Evolutionary conservation across 495 filamentous ascomycete genomes (phyloP).

Genomic region (Aspergillus indologenus): DNA sequence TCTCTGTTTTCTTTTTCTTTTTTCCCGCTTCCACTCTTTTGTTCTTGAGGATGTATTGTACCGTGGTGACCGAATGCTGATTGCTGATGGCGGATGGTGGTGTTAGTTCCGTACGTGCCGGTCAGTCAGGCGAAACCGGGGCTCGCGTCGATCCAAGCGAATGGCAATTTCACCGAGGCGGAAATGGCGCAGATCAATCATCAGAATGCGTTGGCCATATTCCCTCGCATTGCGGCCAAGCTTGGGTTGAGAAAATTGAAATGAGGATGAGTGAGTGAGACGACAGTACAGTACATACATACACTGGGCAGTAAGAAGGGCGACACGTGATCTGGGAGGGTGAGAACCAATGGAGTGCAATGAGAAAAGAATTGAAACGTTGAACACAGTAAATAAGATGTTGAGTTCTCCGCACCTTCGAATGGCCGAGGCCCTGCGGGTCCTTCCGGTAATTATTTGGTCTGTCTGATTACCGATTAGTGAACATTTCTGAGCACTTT

Average conservation of each 20-base stretch:
- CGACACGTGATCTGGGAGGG: too few relatives aligned
- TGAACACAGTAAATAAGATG: not conserved
- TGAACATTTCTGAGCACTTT: not conserved
- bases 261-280: not conserved
- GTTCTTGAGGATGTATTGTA: not conserved
- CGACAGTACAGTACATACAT: too few relatives aligned
- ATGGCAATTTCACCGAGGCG: constrained; percentile 17
- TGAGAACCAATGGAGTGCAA: not conserved
- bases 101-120: constrained; percentile 20
- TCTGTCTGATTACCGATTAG: not conserved
- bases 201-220: constrained; percentile 21
- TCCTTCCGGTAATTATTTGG: too few relatives aligned
- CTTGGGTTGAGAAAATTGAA: not conserved
- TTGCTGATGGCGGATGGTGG: too few relatives aligned
- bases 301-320: too few relatives aligned
- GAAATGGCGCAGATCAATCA: constrained; percentile 17
- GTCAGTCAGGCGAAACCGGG: constrained; percentile 10
- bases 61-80: too few relatives aligned
- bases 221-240: constrained; percentile 13
- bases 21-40: too few relatives aligned
- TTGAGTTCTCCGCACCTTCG: not conserved
- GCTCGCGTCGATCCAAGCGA: constrained; percentile 10
- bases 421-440: not conserved
- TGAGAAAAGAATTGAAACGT: not conserved
- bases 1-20: too few relatives aligned